Conservation (phyloP, 2,329 filamentous ascomycete genomes). For the Rutstroemia sp. region DNA sequence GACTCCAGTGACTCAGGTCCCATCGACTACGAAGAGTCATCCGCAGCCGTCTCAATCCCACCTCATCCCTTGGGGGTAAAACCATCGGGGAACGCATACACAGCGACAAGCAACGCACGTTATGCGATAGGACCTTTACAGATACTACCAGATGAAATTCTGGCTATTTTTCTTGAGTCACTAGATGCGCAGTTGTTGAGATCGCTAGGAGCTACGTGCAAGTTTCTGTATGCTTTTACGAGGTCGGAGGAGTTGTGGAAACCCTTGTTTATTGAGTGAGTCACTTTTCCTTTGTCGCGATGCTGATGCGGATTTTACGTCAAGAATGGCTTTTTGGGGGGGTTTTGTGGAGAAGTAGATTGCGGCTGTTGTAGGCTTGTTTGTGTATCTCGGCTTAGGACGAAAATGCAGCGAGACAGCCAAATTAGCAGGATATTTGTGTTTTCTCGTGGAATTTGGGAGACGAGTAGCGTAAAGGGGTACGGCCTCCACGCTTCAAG, state of each 20-base stretch:
- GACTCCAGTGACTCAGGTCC: neutral
- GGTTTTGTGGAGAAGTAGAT: neutral
- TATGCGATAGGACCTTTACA: slow-evolving; percentile 57
- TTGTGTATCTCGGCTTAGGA: no score
- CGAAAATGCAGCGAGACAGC: neutral
- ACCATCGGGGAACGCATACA: slow-evolving; percentile 77
- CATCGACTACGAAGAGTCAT: slow-evolving; percentile 28
- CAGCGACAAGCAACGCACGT: slow-evolving; percentile 59
- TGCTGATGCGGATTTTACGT: neutral
- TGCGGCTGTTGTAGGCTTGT: neutral
- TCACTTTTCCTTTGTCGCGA: slow-evolving; percentile 24
- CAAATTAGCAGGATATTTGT: neutral
- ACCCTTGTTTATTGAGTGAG: slow-evolving; percentile 75
- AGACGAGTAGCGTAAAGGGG: no score
- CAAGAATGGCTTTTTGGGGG: neutral
- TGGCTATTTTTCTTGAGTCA: slow-evolving; percentile 67
- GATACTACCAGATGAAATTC: slow-evolving; percentile 70
- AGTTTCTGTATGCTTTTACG: slow-evolving; percentile 78
- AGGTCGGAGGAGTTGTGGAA: slow-evolving; percentile 87
- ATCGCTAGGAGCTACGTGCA: slow-evolving; percentile 69
- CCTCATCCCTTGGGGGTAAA: slow-evolving; percentile 78
- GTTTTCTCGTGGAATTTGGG: no score
- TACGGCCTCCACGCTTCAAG: neutral
- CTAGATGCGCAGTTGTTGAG: slow-evolving; percentile 58
- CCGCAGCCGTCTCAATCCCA: slow-evolving; percentile 53